Evolutionary conservation across 768 basidiomycete genomes (phyloP).

Genomic region (Obba rivulosa): DNA sequence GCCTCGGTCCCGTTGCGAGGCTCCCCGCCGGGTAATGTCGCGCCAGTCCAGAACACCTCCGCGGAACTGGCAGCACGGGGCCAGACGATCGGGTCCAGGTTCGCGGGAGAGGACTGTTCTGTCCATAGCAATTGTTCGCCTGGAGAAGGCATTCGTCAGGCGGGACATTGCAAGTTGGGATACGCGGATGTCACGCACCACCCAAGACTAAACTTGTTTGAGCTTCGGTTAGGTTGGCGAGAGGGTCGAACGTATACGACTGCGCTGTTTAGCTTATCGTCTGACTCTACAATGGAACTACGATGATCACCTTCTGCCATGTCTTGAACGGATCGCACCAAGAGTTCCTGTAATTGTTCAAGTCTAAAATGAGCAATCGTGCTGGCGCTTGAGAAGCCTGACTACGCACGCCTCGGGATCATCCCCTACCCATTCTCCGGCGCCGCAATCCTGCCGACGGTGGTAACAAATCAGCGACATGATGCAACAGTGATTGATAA

Average conservation of each 20-base stretch:
- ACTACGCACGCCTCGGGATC: constrained; percentile 32
- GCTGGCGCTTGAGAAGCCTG: background rate
- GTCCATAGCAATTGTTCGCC: constrained; percentile 69
- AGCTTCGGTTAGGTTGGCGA: constrained; percentile 42
- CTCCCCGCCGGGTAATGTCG: constrained; percentile 14
- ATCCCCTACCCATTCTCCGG: constrained; percentile 63
- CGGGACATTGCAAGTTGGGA: background rate
- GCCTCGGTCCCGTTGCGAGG: constrained; percentile 34
- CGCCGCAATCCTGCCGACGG: constrained; percentile 54
- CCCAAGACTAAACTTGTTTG: constrained; percentile 60
- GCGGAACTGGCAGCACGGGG: constrained; percentile 67
- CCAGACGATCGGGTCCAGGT: constrained; percentile 67
- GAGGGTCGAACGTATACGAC: constrained; percentile 70
- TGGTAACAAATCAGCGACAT: background rate
- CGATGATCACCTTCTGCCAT: constrained; percentile 56
- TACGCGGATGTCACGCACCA: constrained; percentile 33
- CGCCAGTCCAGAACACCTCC: constrained; percentile 74
- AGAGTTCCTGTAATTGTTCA: constrained; percentile 36
- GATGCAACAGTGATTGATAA: background rate
- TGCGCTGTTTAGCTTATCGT: constrained; percentile 16
- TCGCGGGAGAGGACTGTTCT: constrained; percentile 66
- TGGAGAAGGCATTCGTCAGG: constrained; percentile 13
- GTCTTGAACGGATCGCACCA: constrained; percentile 82
- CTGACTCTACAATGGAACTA: background rate
- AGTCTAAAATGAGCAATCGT: background rate